Conservation (phyloP, 1,284 basidiomycete species). For the Sanghuangporus sanghuang region DNA sequence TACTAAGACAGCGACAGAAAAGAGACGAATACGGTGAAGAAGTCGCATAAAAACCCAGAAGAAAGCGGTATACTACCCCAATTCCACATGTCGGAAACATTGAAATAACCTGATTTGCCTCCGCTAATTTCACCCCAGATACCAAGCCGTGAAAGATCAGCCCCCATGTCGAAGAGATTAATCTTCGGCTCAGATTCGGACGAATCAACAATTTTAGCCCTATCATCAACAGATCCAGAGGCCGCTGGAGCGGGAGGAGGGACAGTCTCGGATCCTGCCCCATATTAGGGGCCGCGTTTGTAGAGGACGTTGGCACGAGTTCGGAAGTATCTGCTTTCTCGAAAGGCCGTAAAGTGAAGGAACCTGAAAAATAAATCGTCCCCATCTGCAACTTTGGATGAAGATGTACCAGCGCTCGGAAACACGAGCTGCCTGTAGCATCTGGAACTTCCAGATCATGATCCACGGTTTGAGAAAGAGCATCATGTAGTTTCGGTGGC, state of each 20-base stretch:
- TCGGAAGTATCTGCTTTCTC: constrained; percentile 64
- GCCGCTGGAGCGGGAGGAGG: constrained; percentile 25
- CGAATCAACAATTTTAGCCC: constrained; percentile 44
- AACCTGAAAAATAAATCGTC: constrained; percentile 38
- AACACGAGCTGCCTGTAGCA: background rate
- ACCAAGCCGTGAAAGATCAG: constrained; percentile 54
- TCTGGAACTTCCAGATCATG: constrained; percentile 35
- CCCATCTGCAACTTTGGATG: constrained; percentile 31
- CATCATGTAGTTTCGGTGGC: constrained; percentile 50
- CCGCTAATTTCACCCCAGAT: constrained; percentile 68
- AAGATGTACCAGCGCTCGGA: constrained; percentile 26
- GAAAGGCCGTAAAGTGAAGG: constrained; percentile 62
- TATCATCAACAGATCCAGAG: constrained; percentile 23
- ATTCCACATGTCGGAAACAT: constrained; percentile 54
- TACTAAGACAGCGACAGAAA: background rate
- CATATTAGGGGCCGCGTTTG: constrained; percentile 63
- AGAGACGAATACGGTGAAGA: background rate
- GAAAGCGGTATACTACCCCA: constrained; percentile 59
- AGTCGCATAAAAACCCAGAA: background rate
- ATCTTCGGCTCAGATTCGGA: constrained; percentile 19
- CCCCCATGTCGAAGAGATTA: constrained; percentile 1
- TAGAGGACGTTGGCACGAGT: constrained; percentile 60
- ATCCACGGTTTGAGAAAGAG: constrained; percentile 48
- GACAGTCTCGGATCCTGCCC: constrained; percentile 50
- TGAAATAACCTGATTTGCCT: constrained; percentile 67